Evolutionary conservation across 805 yeast species (phyloP).

Genomic region (Cyberlindnera veronae): DNA sequence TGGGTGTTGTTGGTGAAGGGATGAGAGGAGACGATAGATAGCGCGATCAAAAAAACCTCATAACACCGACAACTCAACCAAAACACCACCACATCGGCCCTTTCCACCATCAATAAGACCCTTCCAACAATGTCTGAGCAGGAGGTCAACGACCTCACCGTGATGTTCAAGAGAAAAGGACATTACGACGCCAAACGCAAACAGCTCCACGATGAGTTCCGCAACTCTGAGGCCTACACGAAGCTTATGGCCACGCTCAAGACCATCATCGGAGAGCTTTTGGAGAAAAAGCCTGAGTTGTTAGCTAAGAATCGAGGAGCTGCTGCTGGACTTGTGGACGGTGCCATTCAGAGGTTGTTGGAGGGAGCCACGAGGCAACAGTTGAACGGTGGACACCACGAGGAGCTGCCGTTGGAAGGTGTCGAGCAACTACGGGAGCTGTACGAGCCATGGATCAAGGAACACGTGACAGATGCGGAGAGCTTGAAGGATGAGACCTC

Average conservation of each 20-base stretch:
- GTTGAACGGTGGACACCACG: background rate
- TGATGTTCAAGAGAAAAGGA: constrained; percentile 14
- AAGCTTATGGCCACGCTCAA: background rate
- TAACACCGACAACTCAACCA: too few species aligned
- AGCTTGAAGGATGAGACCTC: constrained; percentile 11
- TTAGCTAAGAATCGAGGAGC: too few species aligned
- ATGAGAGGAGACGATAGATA: too few species aligned
- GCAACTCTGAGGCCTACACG: background rate
- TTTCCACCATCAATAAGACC: too few species aligned
- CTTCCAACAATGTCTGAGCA: constrained; percentile 4
- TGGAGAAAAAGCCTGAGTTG: background rate
- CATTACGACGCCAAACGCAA: constrained; percentile 4
- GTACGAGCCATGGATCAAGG: constrained; percentile 21
- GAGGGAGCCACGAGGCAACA: background rate
- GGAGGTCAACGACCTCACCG: constrained; percentile 14
- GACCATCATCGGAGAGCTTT: background rate
- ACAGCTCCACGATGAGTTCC: background rate
- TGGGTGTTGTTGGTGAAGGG: too few species aligned
- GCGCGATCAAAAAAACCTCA: too few species aligned
- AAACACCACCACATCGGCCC: too few species aligned
- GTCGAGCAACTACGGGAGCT: constrained; percentile 8
- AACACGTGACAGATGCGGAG: constrained; percentile 14
- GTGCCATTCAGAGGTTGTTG: too few species aligned
- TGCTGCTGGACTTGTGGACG: too few species aligned
- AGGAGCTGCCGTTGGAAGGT: background rate